Conservation (phyloP, 768 basidiomycete genomes). For the Mycena latifolia region DNA sequence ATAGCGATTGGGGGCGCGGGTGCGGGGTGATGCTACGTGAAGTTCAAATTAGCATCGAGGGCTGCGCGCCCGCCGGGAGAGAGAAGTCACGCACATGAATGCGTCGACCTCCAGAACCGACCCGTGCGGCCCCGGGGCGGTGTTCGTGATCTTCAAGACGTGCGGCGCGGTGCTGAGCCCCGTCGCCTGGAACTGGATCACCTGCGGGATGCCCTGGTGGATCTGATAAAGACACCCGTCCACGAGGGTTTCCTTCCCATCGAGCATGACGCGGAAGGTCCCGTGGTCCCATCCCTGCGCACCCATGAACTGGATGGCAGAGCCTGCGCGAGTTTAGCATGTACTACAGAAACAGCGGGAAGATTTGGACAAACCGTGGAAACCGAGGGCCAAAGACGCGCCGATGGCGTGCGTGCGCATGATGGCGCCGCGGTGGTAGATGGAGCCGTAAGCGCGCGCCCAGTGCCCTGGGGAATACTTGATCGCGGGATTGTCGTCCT, state of each 20-base stretch:
- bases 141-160: slow-evolving; percentile 24
- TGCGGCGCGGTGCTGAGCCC: slow-evolving; percentile 10
- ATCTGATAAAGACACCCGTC: slow-evolving; percentile 24
- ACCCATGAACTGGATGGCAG: slow-evolving; percentile 20
- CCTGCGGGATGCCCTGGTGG: slow-evolving; percentile 21
- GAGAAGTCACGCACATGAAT: slow-evolving; percentile 21
- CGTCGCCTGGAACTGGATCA: slow-evolving; percentile 24
- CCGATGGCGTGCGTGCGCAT: slow-evolving; percentile 27
- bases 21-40: no score
- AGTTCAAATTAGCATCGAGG: no score
- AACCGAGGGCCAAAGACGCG: slow-evolving; percentile 21
- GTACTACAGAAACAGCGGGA: not conserved
- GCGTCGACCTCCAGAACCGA: slow-evolving; percentile 27
- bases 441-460: no score
- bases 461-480: no score
- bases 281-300: slow-evolving; percentile 31
- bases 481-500: no score
- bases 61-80: no score
- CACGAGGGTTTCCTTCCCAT: slow-evolving; percentile 21
- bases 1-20: no score
- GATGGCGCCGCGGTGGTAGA: slow-evolving; percentile 14
- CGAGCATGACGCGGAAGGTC: slow-evolving; percentile 23
- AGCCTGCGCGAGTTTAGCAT: not conserved
- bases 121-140: slow-evolving; percentile 10
- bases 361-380: slow-evolving; percentile 14